Percentiles rank a stretch among this genome's conserved stretches.
These are phyloP conservation scores for Didymella keratinophila DNA, from an alignment of 2,329 filamentous ascomycete genomes.

Conservation along the genomic window DNA sequence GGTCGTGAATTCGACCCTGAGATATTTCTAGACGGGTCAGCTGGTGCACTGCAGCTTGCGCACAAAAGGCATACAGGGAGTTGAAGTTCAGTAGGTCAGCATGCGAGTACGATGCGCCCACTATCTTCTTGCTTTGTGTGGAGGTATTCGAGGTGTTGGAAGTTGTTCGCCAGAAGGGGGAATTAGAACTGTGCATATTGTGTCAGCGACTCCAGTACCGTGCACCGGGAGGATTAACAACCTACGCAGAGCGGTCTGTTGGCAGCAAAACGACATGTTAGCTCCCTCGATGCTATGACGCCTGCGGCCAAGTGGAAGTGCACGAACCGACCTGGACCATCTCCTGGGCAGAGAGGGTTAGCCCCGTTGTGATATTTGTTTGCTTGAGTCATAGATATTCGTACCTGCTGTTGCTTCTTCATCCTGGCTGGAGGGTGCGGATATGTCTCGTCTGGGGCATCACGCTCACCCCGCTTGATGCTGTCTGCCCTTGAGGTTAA, in stretches of 20 bases:
- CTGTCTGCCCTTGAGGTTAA: slow-evolving; percentile 12
- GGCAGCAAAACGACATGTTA: slow-evolving; percentile 44
- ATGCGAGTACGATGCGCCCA: slow-evolving; percentile 95
- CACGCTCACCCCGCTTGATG: slow-evolving; percentile 18
- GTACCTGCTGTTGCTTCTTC: slow-evolving; percentile 54
- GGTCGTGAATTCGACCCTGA: slow-evolving; percentile 71
- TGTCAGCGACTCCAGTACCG: background rate
- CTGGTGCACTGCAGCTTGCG: background rate
- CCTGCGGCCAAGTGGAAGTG: slow-evolving; percentile 30
- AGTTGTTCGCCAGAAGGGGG: slow-evolving; percentile 83
- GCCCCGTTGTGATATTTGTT: slow-evolving; percentile 19
- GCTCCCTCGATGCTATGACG: slow-evolving; percentile 43
- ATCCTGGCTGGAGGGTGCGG: slow-evolving; percentile 34
- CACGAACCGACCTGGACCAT: slow-evolving; percentile 99
- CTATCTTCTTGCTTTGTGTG: slow-evolving; percentile 71
- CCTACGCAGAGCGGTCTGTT: slow-evolving; percentile 51
- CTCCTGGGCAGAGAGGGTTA: slow-evolving; percentile 68
- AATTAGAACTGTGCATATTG: slow-evolving; percentile 70
- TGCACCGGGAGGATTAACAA: slow-evolving; percentile 8
- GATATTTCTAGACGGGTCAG: slow-evolving; percentile 60
- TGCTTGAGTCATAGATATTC: too few species aligned
- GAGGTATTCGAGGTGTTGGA: slow-evolving; percentile 51
- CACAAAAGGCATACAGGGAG: slow-evolving; percentile 64
- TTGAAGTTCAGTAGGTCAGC: slow-evolving; percentile 92
- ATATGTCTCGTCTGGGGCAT: slow-evolving; percentile 47